phyloP scores from a whole-genome alignment of 352 stramenopile genomes.

The Hyaloperonospora brassicae region DNA sequence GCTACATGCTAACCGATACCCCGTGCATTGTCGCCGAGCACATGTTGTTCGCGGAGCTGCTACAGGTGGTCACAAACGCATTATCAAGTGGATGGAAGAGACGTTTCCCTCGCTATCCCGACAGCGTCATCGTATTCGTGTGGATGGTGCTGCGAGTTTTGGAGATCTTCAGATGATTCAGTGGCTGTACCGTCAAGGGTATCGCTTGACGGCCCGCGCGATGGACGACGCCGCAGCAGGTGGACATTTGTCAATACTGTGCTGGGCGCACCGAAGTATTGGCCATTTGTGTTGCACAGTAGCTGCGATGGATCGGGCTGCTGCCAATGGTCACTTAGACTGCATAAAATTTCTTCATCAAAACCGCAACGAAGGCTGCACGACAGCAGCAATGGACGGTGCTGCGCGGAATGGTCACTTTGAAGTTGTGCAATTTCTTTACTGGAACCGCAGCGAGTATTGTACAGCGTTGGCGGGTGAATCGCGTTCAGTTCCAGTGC shows the following conservation, averaged over 20 bases:
- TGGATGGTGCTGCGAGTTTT: conserved; percentile 23
- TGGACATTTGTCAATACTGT: conserved; percentile 21
- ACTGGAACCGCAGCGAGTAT: conserved; percentile 29
- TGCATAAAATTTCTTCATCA: conserved; percentile 29
- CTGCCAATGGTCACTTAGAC: conserved; percentile 21
- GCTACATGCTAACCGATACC: conserved; percentile 20
- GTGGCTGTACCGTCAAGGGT: conserved; percentile 24
- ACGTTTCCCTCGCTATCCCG: conserved; percentile 13
- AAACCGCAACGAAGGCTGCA: conserved; percentile 34
- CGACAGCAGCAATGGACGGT: conserved; percentile 32
- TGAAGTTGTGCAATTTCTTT: conserved; percentile 29
- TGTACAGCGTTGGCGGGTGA: conserved; percentile 26
- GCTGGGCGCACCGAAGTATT: conserved; percentile 24
- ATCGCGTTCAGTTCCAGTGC: conserved; percentile 23
- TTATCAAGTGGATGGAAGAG: conserved; percentile 27
- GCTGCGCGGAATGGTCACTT: conserved; percentile 28
- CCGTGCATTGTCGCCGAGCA: conserved; percentile 26
- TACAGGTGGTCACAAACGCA: conserved; percentile 13
- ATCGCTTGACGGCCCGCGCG: conserved; percentile 22
- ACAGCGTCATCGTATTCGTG: conserved; percentile 30
- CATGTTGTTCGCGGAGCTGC: conserved; percentile 26
- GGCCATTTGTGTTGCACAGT: conserved; percentile 14
- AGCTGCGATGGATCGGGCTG: conserved; percentile 29
- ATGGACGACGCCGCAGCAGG: conserved; percentile 24
- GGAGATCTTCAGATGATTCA: conserved; percentile 29